phyloP scores from a whole-genome alignment of 306 rosid genomes.

The Rosa chinensis region DNA sequence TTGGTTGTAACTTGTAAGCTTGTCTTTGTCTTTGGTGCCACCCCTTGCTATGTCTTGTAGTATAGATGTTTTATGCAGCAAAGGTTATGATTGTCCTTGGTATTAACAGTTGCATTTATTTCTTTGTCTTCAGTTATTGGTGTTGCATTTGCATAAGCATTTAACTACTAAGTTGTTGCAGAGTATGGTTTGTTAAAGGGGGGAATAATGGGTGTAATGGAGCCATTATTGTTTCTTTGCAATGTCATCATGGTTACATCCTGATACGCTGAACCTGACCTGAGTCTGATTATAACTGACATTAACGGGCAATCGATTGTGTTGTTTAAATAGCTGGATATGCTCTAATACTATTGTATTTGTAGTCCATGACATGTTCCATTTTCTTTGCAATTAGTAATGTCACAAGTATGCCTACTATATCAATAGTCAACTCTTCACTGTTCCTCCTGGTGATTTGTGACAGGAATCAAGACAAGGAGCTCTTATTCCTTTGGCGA shows the following conservation, averaged over 20 bases:
- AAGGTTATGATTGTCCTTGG: background rate
- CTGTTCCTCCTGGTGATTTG: background rate
- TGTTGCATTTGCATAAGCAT: background rate
- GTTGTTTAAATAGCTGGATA: background rate
- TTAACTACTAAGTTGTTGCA: background rate
- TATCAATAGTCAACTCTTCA: background rate
- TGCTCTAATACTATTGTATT: background rate
- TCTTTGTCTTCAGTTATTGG: background rate
- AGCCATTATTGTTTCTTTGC: background rate
- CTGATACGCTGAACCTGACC: background rate
- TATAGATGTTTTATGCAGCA: background rate
- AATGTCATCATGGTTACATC: background rate
- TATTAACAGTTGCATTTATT: background rate
- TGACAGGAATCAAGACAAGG: slow-evolving; percentile 69
- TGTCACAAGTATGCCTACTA: background rate
- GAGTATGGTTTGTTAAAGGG: background rate
- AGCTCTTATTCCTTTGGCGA: slow-evolving; percentile 70
- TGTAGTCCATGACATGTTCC: background rate
- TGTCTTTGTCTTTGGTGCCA: background rate
- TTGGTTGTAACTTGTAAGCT: background rate
- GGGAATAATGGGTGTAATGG: background rate
- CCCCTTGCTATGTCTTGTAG: background rate
- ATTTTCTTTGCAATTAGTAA: background rate
- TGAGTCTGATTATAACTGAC: background rate
- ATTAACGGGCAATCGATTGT: background rate